These are phyloP conservation scores for Sarocladium kiliense DNA, from an alignment of 2,329 filamentous ascomycete genomes.

Conservation along the genomic window DNA sequence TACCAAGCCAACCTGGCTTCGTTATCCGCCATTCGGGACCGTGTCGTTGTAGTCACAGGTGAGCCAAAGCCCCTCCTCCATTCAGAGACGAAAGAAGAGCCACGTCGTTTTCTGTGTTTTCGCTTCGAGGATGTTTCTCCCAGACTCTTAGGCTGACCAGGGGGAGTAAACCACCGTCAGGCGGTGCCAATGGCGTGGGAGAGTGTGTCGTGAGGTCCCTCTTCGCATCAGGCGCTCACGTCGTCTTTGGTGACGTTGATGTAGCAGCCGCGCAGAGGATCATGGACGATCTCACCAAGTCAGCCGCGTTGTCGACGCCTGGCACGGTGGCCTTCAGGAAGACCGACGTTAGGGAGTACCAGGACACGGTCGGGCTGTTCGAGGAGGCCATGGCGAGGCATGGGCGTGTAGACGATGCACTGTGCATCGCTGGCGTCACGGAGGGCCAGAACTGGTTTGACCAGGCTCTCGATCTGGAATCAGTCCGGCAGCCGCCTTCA, in stretches of 20 bases:
- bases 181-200: neutral
- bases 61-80: no score
- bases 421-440: neutral
- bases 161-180: no score
- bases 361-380: neutral
- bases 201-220: neutral
- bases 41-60: no score
- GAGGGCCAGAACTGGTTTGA: neutral
- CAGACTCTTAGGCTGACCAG: no score
- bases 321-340: neutral
- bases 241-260: neutral
- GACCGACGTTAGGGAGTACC: neutral
- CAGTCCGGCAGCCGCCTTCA: neutral
- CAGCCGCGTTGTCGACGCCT: neutral
- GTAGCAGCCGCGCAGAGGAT: neutral
- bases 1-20: no score
- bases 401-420: neutral
- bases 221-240: neutral
- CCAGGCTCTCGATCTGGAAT: neutral
- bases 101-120: no score
- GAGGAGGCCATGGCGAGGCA: neutral
- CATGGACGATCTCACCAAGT: no score
- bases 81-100: no score
- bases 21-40: no score
- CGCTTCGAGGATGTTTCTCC: no score